Evolutionary conservation across 2,329 filamentous ascomycete genomes (phyloP), one percentile per base, ranked within the genome.

Genomic region (Claviceps sp.): DNA sequence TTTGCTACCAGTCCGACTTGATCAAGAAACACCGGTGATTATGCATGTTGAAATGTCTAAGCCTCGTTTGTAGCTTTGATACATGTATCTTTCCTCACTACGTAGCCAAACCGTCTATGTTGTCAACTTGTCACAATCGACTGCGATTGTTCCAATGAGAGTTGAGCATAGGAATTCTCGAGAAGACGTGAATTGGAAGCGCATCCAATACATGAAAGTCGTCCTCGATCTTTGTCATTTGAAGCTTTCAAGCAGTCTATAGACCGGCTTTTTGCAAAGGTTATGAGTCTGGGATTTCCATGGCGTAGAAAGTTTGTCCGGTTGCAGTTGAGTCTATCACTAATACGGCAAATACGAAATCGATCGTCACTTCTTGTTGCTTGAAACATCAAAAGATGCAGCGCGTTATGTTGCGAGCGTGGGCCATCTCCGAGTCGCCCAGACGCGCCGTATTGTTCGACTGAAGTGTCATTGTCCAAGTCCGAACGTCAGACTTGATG

Each of bases 301-400:
- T 70, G 67, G 71, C 72, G 46, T 70, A 70, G 54, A 70, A 51
- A 2, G 74, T 72, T 37, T 79, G 82, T 45, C 79, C 76, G 53
- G 70, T 75, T 1, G 74, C 70, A 13, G 80, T 72, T 1, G 82
- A 78, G 51, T 77, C 71, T 14, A 70, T 64, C 6, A 62, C 56
- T 5, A 4, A 9, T 30, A 70, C 70, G 26, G 73, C 63, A 45
- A 69, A 67, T 30, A 67, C 63, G 53, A 89, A 75, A 55, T 79
- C 70, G 57, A 88, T 76, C 1, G 78, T 75, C 20, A 88, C 81
- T 79, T 79, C 44, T 76, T 69, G 57, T 85, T 67, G 42, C 71
- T 65, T 89, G 85, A 63, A 89, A 85, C 4, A 90, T 75, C n/a
- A 89, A 59, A 83, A 89, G 50, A 90, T 88, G 48, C 77, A 77